phyloP scores from a whole-genome alignment of 208 protist species.

The Wallacemonas rigidus region DNA sequence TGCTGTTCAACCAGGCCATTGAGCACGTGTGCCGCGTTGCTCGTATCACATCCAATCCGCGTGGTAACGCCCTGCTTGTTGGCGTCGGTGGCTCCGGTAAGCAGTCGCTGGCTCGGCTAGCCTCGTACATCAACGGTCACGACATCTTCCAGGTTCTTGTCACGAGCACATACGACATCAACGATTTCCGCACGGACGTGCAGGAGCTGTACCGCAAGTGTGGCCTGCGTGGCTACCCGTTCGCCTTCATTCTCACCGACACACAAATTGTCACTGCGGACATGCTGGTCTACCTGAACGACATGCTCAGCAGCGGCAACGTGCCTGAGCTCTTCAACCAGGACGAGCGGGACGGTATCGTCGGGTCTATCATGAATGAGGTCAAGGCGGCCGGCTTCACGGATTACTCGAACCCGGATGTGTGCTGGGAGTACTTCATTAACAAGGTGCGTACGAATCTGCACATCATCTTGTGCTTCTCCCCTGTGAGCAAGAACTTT shows the following conservation, averaged over 20 bases:
- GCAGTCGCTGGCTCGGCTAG: conserved; percentile 94
- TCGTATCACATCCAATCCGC: conserved; percentile 95
- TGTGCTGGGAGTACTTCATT: conserved; percentile 97
- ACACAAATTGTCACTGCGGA: conserved; percentile 96
- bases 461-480: conserved; percentile 98
- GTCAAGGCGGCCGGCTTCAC: conserved; percentile 89
- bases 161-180: conserved; percentile 96
- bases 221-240: conserved; percentile 94
- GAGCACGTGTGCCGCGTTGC: conserved; percentile 97
- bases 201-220: conserved; percentile 96
- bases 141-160: conserved; percentile 98
- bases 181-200: conserved; percentile 96
- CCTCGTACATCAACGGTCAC: conserved; percentile 97
- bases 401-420: conserved; percentile 92
- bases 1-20: conserved; percentile 98
- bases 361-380: conserved; percentile 91
- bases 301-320: conserved; percentile 97
- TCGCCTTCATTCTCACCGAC: conserved; percentile 97
- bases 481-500: conserved; percentile 98
- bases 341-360: conserved; percentile 92
- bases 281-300: conserved; percentile 98
- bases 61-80: conserved; percentile 96
- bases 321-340: conserved; percentile 96
- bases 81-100: conserved; percentile 95
- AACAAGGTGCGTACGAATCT: conserved; percentile 96